A percentile compares a stretch with the other conserved stretches of the same genome.
Evolutionary conservation across 768 basidiomycete genomes (phyloP).

Genomic region (Auriscalpium microsporum): DNA sequence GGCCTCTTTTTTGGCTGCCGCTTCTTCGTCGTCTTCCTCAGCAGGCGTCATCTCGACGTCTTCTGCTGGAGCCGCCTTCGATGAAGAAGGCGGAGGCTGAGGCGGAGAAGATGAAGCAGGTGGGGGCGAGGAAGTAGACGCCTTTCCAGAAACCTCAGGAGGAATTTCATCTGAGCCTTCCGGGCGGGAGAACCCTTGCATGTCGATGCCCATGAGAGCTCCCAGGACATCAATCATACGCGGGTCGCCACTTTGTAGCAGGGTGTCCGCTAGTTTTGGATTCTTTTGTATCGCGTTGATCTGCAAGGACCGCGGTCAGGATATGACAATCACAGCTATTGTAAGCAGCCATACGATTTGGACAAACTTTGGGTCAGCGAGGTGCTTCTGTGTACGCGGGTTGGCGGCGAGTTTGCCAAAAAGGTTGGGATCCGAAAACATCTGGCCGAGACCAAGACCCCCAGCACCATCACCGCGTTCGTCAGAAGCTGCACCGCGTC

Average conservation of each 20-base stretch:
- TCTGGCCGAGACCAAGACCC: constrained; percentile 55
- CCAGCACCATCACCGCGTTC: constrained; percentile 33
- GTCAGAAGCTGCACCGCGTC: constrained; percentile 26
- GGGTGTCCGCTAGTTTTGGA: constrained; percentile 51
- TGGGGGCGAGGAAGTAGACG: constrained; percentile 32
- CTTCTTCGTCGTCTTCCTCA: constrained; percentile 59
- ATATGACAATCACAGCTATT: no score
- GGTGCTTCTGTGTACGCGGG: constrained; percentile 76
- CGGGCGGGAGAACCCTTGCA: constrained; percentile 76
- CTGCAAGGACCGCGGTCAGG: constrained; percentile 25
- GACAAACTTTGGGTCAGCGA: constrained; percentile 77
- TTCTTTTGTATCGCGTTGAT: constrained; percentile 61
- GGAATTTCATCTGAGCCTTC: constrained; percentile 81
- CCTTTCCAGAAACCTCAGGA: constrained; percentile 39
- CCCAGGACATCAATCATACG: constrained; percentile 93
- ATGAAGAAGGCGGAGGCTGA: constrained; percentile 29
- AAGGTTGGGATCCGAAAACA: constrained; percentile 81
- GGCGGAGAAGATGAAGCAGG: constrained; percentile 31
- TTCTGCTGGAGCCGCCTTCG: constrained; percentile 25
- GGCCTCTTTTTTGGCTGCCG: constrained; percentile 66
- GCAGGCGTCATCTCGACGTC: constrained; percentile 57
- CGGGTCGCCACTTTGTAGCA: constrained; percentile 57
- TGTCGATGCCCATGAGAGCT: constrained; percentile 87
- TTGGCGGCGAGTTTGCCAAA: constrained; percentile 78
- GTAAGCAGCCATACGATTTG: constrained; percentile 39